phyloP scores from a whole-genome alignment of 2,329 filamentous ascomycete species.

The Epichloe gansuensis region DNA sequence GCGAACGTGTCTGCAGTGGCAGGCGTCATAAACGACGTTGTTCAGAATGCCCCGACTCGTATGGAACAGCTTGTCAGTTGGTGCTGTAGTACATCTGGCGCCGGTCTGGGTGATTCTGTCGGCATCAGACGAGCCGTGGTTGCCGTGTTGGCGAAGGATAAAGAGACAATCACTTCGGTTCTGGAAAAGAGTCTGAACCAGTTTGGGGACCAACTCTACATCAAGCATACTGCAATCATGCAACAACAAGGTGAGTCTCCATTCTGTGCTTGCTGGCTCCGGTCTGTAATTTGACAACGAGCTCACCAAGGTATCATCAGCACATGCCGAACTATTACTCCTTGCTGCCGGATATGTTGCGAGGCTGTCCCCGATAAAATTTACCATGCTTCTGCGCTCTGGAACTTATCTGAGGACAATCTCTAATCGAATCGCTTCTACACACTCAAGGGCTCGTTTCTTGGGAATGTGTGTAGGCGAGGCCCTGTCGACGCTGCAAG shows the following conservation, averaged over 20 bases:
- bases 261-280: not conserved
- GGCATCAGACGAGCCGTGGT: slow-evolving; percentile 55
- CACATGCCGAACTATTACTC: slow-evolving; percentile 66
- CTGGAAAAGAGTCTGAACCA: slow-evolving; percentile 56
- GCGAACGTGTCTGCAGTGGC: slow-evolving; percentile 43
- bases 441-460: slow-evolving; percentile 63
- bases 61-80: slow-evolving; percentile 47
- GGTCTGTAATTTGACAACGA: not conserved
- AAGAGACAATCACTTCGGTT: slow-evolving; percentile 37
- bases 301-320: slow-evolving; percentile 32
- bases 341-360: slow-evolving; percentile 66
- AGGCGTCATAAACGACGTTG: slow-evolving; percentile 38
- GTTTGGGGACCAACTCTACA: slow-evolving; percentile 79
- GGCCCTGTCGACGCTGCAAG: slow-evolving; percentile 47
- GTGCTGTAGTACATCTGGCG: slow-evolving; percentile 51
- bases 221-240: slow-evolving; percentile 70
- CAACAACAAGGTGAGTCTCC: slow-evolving; percentile 64
- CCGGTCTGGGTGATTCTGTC: slow-evolving; percentile 50
- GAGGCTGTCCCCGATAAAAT: slow-evolving; percentile 48
- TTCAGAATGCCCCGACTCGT: slow-evolving; percentile 34
- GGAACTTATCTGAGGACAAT: slow-evolving; percentile 62
- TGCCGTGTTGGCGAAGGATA: slow-evolving; percentile 40
- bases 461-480: slow-evolving; percentile 83
- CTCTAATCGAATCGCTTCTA: slow-evolving; percentile 71
- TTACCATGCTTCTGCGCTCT: slow-evolving; percentile 58